Conservation (phyloP, 805 yeast genomes). For the Suhomyces faveliae region DNA sequence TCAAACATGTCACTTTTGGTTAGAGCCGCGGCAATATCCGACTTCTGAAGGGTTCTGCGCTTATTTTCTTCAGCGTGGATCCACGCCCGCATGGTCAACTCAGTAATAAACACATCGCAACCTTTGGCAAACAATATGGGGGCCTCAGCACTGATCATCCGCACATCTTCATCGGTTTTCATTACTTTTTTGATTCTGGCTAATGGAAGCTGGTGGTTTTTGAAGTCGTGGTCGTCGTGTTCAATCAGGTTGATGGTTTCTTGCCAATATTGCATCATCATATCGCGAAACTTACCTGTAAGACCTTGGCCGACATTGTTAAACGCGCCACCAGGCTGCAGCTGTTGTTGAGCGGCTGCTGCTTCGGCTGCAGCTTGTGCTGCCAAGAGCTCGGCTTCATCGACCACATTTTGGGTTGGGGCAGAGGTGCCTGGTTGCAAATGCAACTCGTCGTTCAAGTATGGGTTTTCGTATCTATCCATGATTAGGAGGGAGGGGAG, state of each 20-base stretch:
- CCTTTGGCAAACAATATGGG: slow-evolving; percentile 97
- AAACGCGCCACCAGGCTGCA: slow-evolving; percentile 63
- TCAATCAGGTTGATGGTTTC: slow-evolving; percentile 89
- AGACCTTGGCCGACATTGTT: slow-evolving; percentile 92
- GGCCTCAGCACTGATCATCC: slow-evolving; percentile 98
- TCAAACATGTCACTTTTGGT: slow-evolving; percentile 97
- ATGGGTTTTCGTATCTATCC: slow-evolving; percentile 29
- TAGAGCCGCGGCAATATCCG: slow-evolving; percentile 93
- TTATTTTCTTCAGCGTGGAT: slow-evolving; percentile 96
- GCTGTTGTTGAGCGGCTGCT: slow-evolving; percentile 44
- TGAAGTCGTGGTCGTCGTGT: slow-evolving; percentile 84
- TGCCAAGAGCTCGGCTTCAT: slow-evolving; percentile 35
- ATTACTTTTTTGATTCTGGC: slow-evolving; percentile 96
- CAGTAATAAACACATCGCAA: slow-evolving; percentile 95
- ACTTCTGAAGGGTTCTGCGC: slow-evolving; percentile 88
- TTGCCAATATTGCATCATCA: slow-evolving; percentile 98
- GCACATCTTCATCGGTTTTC: slow-evolving; percentile 96
- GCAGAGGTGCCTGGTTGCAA: slow-evolving; percentile 4
- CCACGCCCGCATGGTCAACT: slow-evolving; percentile 98
- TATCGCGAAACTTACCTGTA: slow-evolving; percentile 71
- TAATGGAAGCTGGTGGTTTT: slow-evolving; percentile 89
- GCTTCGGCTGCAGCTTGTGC: slow-evolving; percentile 50
- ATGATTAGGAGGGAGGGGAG: slow-evolving; percentile 8
- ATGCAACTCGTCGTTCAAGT: slow-evolving; percentile 26
- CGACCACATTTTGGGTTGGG: slow-evolving; percentile 14